These are phyloP conservation scores for Mycena rosella DNA, from an alignment of 768 basidiomycete genomes.

Conservation along the genomic window DNA sequence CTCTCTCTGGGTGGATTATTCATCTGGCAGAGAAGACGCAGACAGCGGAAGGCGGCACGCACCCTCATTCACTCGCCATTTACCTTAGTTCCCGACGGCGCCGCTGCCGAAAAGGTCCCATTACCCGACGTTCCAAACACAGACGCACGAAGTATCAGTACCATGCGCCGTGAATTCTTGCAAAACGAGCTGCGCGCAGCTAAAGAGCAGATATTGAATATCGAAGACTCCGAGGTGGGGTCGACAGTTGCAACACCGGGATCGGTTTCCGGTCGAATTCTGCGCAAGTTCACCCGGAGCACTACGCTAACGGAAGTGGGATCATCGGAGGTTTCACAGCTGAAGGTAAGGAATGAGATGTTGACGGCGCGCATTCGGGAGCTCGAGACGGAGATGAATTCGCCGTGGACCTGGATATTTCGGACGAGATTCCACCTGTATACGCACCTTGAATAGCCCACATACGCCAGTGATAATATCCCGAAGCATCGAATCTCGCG, in stretches of 20 bases:
- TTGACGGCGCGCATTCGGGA: constrained; percentile 10
- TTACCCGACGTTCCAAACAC: too few relatives aligned
- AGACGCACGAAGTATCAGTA: neutral
- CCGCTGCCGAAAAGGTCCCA: too few relatives aligned
- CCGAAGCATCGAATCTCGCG: too few relatives aligned
- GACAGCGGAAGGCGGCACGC: too few relatives aligned
- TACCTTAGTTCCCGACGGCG: too few relatives aligned
- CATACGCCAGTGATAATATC: too few relatives aligned
- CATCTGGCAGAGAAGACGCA: too few relatives aligned
- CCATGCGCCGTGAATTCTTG: neutral
- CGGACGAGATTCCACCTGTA: constrained; percentile 9
- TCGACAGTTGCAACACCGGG: neutral
- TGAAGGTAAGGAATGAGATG: constrained; percentile 6
- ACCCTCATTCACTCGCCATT: too few relatives aligned
- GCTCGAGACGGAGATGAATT: constrained; percentile 4
- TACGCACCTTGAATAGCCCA: neutral
- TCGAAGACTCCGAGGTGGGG: neutral
- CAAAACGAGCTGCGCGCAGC: neutral
- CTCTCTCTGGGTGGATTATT: too few relatives aligned
- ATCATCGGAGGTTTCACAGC: too few relatives aligned
- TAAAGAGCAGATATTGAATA: neutral
- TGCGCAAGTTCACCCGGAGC: neutral
- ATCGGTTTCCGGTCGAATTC: neutral
- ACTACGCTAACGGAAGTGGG: too few relatives aligned
- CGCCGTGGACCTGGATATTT: constrained; percentile 11